Conservation (phyloP, 2,329 filamentous ascomycete species). For the Trichoderma lentiforme region DNA sequence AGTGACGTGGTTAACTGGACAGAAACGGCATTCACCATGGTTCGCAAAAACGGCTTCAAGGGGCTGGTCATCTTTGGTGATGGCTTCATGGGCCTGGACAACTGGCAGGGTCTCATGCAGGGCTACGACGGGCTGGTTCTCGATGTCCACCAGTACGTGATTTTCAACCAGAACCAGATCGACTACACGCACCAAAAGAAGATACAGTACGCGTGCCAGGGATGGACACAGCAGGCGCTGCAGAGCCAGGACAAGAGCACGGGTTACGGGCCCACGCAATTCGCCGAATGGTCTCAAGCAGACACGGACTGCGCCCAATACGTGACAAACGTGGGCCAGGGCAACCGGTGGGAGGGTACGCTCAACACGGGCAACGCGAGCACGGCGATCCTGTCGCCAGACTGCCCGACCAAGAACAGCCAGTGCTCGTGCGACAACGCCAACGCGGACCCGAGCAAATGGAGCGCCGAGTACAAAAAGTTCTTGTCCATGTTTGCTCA, state of each 20-base stretch:
- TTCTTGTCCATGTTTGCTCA: constrained; percentile 89
- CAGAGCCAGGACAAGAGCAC: constrained; percentile 68
- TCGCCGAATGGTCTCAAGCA: constrained; percentile 96
- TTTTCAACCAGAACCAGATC: constrained; percentile 91
- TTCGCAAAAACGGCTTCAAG: constrained; percentile 72
- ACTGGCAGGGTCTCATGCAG: constrained; percentile 84
- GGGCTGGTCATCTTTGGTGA: constrained; percentile 83
- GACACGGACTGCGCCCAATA: constrained; percentile 89
- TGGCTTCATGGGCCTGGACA: constrained; percentile 85
- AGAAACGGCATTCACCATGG: constrained; percentile 63
- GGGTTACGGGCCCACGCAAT: constrained; percentile 89
- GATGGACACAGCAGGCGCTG: constrained; percentile 77
- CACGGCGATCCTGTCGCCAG: constrained; percentile 63
- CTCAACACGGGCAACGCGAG: constrained; percentile 63
- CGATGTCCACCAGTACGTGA: constrained; percentile 98
- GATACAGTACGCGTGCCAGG: constrained; percentile 80
- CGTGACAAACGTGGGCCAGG: constrained; percentile 85
- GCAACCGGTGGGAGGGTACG: constrained; percentile 89
- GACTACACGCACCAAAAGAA: constrained; percentile 77
- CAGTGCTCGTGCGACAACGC: constrained; percentile 71
- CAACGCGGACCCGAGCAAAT: constrained; percentile 68
- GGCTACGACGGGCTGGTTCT: constrained; percentile 71
- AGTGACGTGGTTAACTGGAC: constrained; percentile 77
- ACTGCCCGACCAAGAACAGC: constrained; percentile 65
- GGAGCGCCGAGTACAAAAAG: constrained; percentile 72